Evolutionary conservation across 2,329 filamentous ascomycete genomes (phyloP), one percentile per base, ranked within the genome.

Genomic region (Aureobasidium sp.): DNA sequence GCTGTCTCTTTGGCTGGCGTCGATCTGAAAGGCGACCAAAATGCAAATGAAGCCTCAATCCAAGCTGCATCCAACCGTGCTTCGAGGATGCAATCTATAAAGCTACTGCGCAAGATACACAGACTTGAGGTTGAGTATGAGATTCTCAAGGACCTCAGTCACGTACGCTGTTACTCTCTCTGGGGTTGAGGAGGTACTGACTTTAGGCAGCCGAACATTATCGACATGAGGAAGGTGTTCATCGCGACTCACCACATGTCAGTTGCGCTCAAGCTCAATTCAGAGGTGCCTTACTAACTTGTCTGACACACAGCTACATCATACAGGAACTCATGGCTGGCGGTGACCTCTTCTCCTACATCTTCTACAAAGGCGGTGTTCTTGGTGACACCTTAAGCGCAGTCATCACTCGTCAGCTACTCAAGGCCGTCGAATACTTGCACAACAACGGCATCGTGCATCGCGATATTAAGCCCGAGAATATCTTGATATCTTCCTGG

Each of bases 381-480:
- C 71, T 87, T 1, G 65, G 69, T 6, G 80, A 83, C 62, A 73
- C 79, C 1, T 78, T 84, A 65, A 75, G 80, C 27, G 82, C 81
- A 8, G 76, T 81, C 12, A 81, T 87, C 36, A 70, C 82, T 15
- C 74, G 76, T 51, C 84, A 87, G 67, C 72, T 86, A 3, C 69
- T 84, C 9, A 78, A 82, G 60, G 84, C 81, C 1, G 69, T 86
- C n/a, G 72, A 82, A 17, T 85, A 85, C 67, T 72, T 87, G 0
- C 84, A 87, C 68, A 70, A 74, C 3, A 74, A 76, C 8, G 73
- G 78, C 44, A 81, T 87, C 47, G 82, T 82, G 5, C 84, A 87
- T 69, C 77, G 84, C 36, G 84, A 87, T 67, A 75, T 87, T 53
- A 87, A 87, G 67, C 84, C 83, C 0, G 63, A 87, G 58, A 87